Base-by-base conservation (phyloP, 2,329 filamentous ascomycete genomes). In the Colletotrichum incanum region DNA sequence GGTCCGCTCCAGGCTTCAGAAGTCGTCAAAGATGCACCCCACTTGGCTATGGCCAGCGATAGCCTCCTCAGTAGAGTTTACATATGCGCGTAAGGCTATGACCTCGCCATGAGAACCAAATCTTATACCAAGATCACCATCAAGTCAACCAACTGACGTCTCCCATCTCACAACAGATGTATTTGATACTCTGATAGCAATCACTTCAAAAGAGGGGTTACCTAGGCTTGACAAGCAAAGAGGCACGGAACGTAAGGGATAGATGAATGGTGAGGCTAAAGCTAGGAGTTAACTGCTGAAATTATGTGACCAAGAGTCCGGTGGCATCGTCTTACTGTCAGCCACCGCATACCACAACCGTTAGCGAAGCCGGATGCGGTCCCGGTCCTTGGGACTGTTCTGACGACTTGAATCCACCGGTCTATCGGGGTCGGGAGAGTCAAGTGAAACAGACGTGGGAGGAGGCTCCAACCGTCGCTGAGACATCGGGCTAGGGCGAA, bases 241-340 rank as follows among this genome's bases (percentile, higher is more conserved):
- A 39, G 26, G 8, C 23, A 28, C 43, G 60, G 60, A 52, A 52
- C 60, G 60, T 41, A 63, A 63, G 60, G 60, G 60, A 63, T 63
- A 14, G 31, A 1, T 9, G 14, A 5, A 28, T 28, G 23, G 26
- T 12, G 34, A 52, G 23, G 47, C 23, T 39, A 14, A 39, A 41
- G 18, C 9, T 12, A 14, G 31, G 60, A 52, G 23, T 52, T 14
- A 12, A 26, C 34, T n/a, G 5, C 45, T 28, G 20, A 4, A 2
- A n/a, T 34, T 12, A 52, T 26, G 9, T 31, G 34, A 47, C 18
- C 16, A 23, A 37, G 28, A 20, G 45, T 11, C 9, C 16, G 47
- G 39, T 52, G 1, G 9, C 16, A 26, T 63, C 49, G 34, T 26
- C 26, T 26, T 28, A 18, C 18, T 8, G 18, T 18, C 60, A 52